Evolutionary conservation across 768 basidiomycete species (phyloP).

Genomic region (Macrocybe gigantea): DNA sequence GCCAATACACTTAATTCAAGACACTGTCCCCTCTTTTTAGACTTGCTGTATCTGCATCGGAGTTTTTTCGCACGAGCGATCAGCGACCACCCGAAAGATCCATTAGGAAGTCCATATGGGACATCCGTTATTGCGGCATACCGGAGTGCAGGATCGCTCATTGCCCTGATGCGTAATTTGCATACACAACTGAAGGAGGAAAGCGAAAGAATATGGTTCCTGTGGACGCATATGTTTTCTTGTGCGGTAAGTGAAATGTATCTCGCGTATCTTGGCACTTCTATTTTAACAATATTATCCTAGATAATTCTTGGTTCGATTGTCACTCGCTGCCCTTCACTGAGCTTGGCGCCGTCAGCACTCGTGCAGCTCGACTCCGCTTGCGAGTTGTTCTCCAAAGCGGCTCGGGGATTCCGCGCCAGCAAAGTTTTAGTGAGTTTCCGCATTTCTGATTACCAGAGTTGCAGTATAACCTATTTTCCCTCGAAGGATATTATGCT

Average conservation of each 20-base stretch:
- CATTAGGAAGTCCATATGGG: constrained; percentile 65
- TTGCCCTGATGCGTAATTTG: constrained; percentile 65
- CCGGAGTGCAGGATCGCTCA: constrained; percentile 64
- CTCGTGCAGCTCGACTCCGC: constrained; percentile 70
- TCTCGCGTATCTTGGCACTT: constrained; percentile 3
- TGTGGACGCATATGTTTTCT: constrained; percentile 61
- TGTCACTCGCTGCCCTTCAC: constrained; percentile 73
- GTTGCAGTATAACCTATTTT: background rate
- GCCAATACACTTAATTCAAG: no score
- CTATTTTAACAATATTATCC: constrained; percentile 1
- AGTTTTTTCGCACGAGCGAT: constrained; percentile 72
- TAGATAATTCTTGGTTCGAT: constrained; percentile 72
- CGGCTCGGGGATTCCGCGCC: constrained; percentile 60
- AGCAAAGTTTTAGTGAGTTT: constrained; percentile 54
- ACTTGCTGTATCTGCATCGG: constrained; percentile 65
- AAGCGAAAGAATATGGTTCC: constrained; percentile 61
- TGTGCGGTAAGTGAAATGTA: constrained; percentile 44
- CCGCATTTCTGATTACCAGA: background rate
- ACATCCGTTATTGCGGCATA: constrained; percentile 72
- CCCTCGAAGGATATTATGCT: constrained; percentile 53
- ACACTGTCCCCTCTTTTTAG: constrained; percentile 24
- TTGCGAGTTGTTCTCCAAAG: constrained; percentile 67
- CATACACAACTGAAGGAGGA: constrained; percentile 58
- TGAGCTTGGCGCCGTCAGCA: constrained; percentile 72
- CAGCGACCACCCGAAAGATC: constrained; percentile 69